phyloP scores from a whole-genome alignment of 768 basidiomycete genomes.

The Russula virescens region DNA sequence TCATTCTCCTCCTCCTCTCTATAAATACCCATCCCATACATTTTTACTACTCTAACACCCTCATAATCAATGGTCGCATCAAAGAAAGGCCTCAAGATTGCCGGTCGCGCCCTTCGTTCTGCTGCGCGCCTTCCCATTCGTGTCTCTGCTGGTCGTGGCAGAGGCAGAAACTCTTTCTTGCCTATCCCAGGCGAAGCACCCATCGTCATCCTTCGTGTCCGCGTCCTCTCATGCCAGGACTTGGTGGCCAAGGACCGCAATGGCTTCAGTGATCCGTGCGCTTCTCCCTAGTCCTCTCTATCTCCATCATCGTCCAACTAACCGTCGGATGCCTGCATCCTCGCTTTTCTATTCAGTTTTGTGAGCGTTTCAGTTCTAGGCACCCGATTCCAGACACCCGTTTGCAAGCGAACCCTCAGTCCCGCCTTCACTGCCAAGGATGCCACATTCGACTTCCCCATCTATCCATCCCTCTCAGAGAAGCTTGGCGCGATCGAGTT shows the following conservation, averaged over 20 bases:
- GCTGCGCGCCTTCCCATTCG: slow-evolving; percentile 51
- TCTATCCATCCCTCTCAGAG: slow-evolving; percentile 72
- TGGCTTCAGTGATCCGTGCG: slow-evolving; percentile 75
- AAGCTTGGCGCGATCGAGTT: slow-evolving; percentile 71
- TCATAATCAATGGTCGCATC: slow-evolving; percentile 1
- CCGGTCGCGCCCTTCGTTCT: slow-evolving; percentile 53
- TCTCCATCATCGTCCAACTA: background rate
- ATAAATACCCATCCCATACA: background rate
- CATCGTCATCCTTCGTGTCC: slow-evolving; percentile 59
- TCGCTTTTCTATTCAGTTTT: slow-evolving; percentile 41
- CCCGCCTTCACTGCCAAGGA: slow-evolving; percentile 62
- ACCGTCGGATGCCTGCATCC: background rate
- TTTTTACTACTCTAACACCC: background rate
- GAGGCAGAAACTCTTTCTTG: slow-evolving; percentile 33
- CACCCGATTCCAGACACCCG: slow-evolving; percentile 63
- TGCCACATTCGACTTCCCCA: slow-evolving; percentile 85
- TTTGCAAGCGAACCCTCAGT: slow-evolving; percentile 63
- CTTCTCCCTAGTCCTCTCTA: slow-evolving; percentile 21
- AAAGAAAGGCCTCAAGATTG: slow-evolving; percentile 46
- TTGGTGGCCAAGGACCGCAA: slow-evolving; percentile 60
- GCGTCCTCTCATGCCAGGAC: slow-evolving; percentile 58
- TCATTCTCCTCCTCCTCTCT: background rate
- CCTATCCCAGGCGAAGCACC: slow-evolving; percentile 60
- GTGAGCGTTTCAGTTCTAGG: slow-evolving; percentile 60
- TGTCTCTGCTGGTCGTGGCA: slow-evolving; percentile 38